phyloP scores from a whole-genome alignment of 345 rosid genomes.

The Heritiera fomes region DNA sequence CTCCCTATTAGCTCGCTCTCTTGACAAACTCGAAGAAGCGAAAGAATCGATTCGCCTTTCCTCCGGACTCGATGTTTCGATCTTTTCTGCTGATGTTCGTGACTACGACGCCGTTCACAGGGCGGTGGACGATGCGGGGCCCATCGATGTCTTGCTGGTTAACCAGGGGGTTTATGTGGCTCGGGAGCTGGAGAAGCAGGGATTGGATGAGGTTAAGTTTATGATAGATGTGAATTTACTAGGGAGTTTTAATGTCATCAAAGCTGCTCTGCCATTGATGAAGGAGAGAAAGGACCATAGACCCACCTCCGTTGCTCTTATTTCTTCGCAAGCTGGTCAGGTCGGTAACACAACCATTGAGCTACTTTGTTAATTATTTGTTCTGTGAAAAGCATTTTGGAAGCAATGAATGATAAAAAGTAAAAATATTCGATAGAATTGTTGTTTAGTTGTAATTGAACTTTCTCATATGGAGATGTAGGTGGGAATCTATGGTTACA shows the following conservation, averaged over 20 bases:
- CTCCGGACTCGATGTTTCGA: slow-evolving; percentile 69
- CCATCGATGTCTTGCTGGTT: slow-evolving; percentile 73
- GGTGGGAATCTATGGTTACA: slow-evolving; percentile 90
- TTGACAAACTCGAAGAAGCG: slow-evolving; percentile 67
- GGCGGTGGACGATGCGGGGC: slow-evolving; percentile 58
- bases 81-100: slow-evolving; percentile 72
- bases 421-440: neutral
- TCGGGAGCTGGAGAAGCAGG: slow-evolving; percentile 61
- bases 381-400: neutral
- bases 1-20: slow-evolving; percentile 75
- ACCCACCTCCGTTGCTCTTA: slow-evolving; percentile 66
- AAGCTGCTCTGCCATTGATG: slow-evolving; percentile 77
- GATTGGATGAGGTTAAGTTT: slow-evolving; percentile 60
- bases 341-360: slow-evolving; percentile 25
- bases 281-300: slow-evolving; percentile 48
- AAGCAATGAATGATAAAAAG: neutral
- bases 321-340: slow-evolving; percentile 95
- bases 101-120: slow-evolving; percentile 54
- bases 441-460: neutral
- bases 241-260: slow-evolving; percentile 81
- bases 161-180: slow-evolving; percentile 75
- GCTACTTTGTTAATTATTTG: too few species aligned
- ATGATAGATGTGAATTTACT: slow-evolving; percentile 78
- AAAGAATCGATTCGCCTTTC: slow-evolving; percentile 53
- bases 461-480: slow-evolving; percentile 9